Evolutionary conservation across 1,284 basidiomycete species (phyloP), one percentile per base, ranked within the genome.

Genomic region (Rhodotorula sp.): DNA sequence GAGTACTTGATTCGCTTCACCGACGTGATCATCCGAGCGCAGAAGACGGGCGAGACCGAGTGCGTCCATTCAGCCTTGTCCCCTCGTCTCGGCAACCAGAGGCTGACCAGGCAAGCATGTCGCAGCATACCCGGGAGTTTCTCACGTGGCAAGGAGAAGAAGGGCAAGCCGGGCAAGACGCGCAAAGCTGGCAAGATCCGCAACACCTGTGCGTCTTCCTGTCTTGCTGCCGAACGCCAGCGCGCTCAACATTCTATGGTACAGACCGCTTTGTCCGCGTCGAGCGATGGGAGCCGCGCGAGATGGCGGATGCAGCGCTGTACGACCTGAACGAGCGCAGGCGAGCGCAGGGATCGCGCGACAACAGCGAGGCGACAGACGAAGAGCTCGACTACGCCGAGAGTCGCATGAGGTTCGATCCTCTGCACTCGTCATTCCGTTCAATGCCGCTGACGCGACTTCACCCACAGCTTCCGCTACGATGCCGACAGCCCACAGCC

Each of bases 1-100:
- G 90, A 90, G 62, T 99, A 96, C 96, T 85, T 96, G 66, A 91
- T 99, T 0, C 87, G 89, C 19, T 98, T 99, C 84, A 94, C 94
- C 67, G 96, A 99, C 80, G 95, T 99, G 58, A 90, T 94, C 17
- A 83, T 99, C 57, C 87, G 93, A 63, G 98, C 95, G 81, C 92
- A 95, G 79, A 86, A 92, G 64, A 90, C 89, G 2, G 96, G 96
- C 16, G 90, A 90, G 14, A 99, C 96, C 0, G 90, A 89, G 70
- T 72, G 34, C 61, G 70, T 49, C 25, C 19, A 14, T 17, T 53
- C 3, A 7, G 44, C 8, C n/a, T 53, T 16, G 13, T 7, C 14
- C 23, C n/a, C 53, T 52, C 23, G 13, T 9, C 19, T 14, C n/a
- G 1, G 19, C 2, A n/a, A 17, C 3, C 0, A 1, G 61, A 93